Conservation (phyloP, 352 stramenopile species). For the Phytophthora ohioensis region DNA sequence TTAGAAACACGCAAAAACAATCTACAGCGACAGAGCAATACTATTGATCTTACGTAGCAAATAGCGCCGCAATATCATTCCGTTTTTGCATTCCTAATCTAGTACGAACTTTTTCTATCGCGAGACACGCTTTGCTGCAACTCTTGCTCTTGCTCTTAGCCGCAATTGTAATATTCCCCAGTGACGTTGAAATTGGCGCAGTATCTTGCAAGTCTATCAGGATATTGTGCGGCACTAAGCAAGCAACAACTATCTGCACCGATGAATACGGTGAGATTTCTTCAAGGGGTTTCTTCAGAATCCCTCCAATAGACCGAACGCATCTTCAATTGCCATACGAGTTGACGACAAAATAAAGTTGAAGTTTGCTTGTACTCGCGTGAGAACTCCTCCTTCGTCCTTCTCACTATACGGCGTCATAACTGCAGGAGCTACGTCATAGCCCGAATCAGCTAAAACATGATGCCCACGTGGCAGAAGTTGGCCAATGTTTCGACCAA, state of each 20-base stretch:
- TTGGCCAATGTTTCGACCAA: constrained; percentile 12
- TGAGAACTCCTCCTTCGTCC: neutral
- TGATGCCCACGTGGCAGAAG: constrained; percentile 14
- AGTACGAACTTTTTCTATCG: neutral
- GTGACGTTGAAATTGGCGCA: neutral
- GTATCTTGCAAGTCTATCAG: constrained; percentile 20
- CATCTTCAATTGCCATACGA: constrained; percentile 18
- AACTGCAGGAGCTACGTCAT: constrained; percentile 3
- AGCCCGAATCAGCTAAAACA: constrained; percentile 12
- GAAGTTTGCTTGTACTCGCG: neutral
- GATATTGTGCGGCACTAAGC: constrained; percentile 19
- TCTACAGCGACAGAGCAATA: neutral
- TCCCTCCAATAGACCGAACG: constrained; percentile 18
- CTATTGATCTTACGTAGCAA: constrained; percentile 9
- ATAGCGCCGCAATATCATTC: constrained; percentile 20
- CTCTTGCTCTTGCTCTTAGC: neutral
- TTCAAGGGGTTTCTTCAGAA: constrained; percentile 20
- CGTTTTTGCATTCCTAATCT: constrained; percentile 12
- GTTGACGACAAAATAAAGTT: constrained; percentile 17
- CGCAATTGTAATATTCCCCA: neutral
- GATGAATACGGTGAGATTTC: constrained; percentile 2
- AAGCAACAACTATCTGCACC: constrained; percentile 9
- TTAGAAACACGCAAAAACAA: neutral
- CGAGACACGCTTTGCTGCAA: neutral
- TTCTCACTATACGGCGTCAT: constrained; percentile 15